phyloP scores from a whole-genome alignment of 2,329 filamentous ascomycete species.

The Penicillium sp. region DNA sequence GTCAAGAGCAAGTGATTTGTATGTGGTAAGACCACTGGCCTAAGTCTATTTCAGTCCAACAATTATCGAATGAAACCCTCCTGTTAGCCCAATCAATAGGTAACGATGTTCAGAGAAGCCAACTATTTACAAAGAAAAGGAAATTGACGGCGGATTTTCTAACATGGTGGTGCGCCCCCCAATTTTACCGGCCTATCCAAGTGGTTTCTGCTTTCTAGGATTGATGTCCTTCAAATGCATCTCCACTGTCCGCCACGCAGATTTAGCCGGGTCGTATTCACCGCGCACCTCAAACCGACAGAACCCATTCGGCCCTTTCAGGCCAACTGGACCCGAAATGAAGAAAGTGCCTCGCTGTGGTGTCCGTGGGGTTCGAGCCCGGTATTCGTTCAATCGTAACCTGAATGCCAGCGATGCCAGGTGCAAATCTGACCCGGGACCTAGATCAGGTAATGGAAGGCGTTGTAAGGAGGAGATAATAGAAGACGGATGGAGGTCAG shows the following conservation, averaged over 20 bases:
- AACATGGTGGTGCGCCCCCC: neutral
- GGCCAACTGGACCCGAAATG: conserved; percentile 36
- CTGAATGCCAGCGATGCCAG: conserved; percentile 37
- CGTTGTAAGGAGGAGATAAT: conserved; percentile 36
- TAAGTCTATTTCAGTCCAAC: neutral
- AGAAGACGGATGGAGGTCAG: conserved; percentile 29
- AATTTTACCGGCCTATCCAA: conserved; percentile 19
- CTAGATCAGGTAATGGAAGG: conserved; percentile 37
- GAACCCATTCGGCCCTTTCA: conserved; percentile 37
- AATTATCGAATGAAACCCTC: neutral
- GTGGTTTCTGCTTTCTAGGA: conserved; percentile 30
- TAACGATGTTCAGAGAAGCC: neutral
- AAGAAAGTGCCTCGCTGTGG: conserved; percentile 38
- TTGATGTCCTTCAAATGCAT: conserved; percentile 37
- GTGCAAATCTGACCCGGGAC: conserved; percentile 39
- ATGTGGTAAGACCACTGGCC: neutral
- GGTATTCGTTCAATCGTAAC: conserved; percentile 30
- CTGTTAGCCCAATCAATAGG: neutral
- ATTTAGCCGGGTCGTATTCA: conserved; percentile 38
- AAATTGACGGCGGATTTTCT: neutral
- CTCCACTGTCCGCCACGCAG: conserved; percentile 33
- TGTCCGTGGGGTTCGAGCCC: conserved; percentile 20
- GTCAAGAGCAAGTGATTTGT: neutral
- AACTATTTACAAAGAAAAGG: neutral
- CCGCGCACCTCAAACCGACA: conserved; percentile 40